Conservation (phyloP, 768 basidiomycete species). For the Lactarius indigo region DNA sequence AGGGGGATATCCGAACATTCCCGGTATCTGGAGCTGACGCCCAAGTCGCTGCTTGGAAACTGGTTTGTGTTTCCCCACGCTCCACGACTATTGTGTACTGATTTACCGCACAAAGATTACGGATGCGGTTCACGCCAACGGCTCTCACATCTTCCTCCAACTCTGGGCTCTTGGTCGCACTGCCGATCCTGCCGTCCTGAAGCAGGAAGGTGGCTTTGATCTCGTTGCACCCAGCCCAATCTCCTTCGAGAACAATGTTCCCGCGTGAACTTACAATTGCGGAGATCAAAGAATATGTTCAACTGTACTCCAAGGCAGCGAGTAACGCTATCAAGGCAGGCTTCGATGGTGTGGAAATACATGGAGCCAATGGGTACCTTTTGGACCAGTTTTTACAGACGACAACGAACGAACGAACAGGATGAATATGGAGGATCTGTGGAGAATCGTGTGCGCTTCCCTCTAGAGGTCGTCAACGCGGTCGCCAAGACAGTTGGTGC, state of each 20-base stretch:
- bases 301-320: slow-evolving; percentile 34
- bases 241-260: slow-evolving; percentile 34
- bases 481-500: slow-evolving; percentile 37
- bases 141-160: slow-evolving; percentile 51
- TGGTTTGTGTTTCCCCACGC: slow-evolving; percentile 29
- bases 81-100: background rate
- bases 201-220: slow-evolving; percentile 35
- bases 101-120: slow-evolving; percentile 41
- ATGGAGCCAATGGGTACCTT: slow-evolving; percentile 29
- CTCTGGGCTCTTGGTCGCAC: slow-evolving; percentile 55
- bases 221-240: slow-evolving; percentile 30
- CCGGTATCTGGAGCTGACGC: slow-evolving; percentile 64
- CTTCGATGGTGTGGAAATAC: slow-evolving; percentile 43
- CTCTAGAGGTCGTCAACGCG: slow-evolving; percentile 37
- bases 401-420: slow-evolving; percentile 36
- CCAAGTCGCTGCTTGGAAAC: slow-evolving; percentile 53
- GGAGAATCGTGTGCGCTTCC: slow-evolving; percentile 42
- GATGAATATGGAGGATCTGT: slow-evolving; percentile 47
- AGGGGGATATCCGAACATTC: slow-evolving; percentile 47
- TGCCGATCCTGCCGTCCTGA: slow-evolving; percentile 35
- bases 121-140: slow-evolving; percentile 53
- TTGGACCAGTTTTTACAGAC: slow-evolving; percentile 39
- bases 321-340: slow-evolving; percentile 37
- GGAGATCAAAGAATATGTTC: slow-evolving; percentile 29
- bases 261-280: slow-evolving; percentile 31